phyloP scores from a whole-genome alignment of 768 basidiomycete species.

The Naganishia kalamii region DNA sequence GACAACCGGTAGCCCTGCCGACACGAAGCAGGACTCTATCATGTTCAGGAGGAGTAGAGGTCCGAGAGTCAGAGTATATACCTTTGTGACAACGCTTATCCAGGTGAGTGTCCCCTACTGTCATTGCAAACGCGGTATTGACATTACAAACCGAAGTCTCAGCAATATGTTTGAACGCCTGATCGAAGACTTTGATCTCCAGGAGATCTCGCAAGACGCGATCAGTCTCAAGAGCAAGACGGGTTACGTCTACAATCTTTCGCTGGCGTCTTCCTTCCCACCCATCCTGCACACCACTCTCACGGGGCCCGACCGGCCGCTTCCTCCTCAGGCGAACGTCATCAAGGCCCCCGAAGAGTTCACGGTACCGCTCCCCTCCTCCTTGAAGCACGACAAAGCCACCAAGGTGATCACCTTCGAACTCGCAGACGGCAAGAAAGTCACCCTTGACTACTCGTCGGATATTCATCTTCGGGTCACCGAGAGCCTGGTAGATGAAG shows the following conservation, averaged over 20 bases:
- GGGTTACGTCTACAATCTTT: conserved; percentile 33
- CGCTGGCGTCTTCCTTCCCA: conserved; percentile 29
- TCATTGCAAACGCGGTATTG: too few species aligned
- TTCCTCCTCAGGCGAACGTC: conserved; percentile 39
- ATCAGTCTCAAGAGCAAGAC: conserved; percentile 24
- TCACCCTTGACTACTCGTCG: conserved; percentile 30
- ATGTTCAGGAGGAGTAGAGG: too few species aligned
- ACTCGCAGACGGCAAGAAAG: conserved; percentile 16
- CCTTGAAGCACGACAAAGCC: background rate
- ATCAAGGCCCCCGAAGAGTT: conserved; percentile 5
- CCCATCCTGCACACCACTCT: conserved; percentile 33
- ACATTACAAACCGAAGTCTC: background rate
- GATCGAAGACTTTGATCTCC: conserved; percentile 18
- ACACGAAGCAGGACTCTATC: too few species aligned
- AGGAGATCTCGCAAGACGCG: background rate
- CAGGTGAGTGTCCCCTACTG: too few species aligned
- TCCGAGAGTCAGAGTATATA: too few species aligned
- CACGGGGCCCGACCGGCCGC: conserved; percentile 32
- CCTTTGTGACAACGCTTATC: too few species aligned
- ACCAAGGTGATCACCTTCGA: conserved; percentile 15
- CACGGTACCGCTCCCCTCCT: background rate
- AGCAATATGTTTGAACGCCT: conserved; percentile 23
- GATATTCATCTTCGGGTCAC: conserved; percentile 29
- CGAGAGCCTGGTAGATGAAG: conserved; percentile 23
- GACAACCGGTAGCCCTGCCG: too few species aligned